Evolutionary conservation across 768 basidiomycete genomes (phyloP).

Genomic region (Lactarius trivialis): DNA sequence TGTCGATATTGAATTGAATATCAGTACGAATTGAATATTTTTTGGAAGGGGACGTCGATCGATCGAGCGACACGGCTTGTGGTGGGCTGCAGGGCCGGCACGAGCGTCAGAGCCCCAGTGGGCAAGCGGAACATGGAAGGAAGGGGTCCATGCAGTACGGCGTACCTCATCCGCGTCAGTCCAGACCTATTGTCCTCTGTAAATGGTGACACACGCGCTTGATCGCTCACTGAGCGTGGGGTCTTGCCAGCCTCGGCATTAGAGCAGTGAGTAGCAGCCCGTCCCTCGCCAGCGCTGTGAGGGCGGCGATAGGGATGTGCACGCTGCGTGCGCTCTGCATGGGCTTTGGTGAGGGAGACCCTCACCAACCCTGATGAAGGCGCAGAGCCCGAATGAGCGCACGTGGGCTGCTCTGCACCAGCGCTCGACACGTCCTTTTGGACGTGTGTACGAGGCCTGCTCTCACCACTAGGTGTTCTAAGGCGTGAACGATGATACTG

Average conservation of each 20-base stretch:
- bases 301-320: slow-evolving; percentile 22
- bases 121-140: not conserved
- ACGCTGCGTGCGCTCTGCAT: slow-evolving; percentile 13
- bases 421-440: slow-evolving; percentile 15
- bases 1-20: slow-evolving; percentile 47
- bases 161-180: slow-evolving; percentile 24
- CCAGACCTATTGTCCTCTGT: slow-evolving; percentile 6
- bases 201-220: slow-evolving; percentile 10
- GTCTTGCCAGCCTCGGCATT: not conserved
- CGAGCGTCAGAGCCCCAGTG: slow-evolving; percentile 3
- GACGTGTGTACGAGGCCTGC: slow-evolving; percentile 13
- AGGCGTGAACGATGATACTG: slow-evolving; percentile 21
- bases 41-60: slow-evolving; percentile 2
- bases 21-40: slow-evolving; percentile 51
- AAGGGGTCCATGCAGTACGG: not conserved
- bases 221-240: slow-evolving; percentile 18
- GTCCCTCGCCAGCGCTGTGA: slow-evolving; percentile 15
- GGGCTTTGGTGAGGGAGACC: slow-evolving; percentile 13
- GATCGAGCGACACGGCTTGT: not conserved
- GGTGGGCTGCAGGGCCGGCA: slow-evolving; percentile 18
- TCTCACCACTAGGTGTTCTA: slow-evolving; percentile 18
- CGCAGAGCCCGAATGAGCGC: slow-evolving; percentile 1
- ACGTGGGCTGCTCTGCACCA: slow-evolving; percentile 13
- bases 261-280: slow-evolving; percentile 1
- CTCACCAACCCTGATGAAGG: slow-evolving; percentile 17